Evolutionary conservation across 352 stramenopile genomes (phyloP), one percentile per base, ranked within the genome.

Genomic region (Stramenopiles sp.): DNA sequence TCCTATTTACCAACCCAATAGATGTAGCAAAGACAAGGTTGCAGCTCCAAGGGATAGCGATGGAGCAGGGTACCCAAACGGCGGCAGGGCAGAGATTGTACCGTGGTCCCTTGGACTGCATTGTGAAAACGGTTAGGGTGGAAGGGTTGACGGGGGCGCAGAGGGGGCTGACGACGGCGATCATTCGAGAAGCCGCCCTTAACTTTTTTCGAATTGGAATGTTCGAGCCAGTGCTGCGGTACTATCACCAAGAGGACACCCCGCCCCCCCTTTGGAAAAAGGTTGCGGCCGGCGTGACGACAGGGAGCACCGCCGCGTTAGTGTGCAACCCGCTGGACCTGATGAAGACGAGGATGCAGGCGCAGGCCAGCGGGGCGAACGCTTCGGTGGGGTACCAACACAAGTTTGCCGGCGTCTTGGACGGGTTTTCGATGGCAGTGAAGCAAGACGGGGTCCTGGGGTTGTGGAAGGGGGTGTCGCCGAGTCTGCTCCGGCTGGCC

Each of bases 11-110:
- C 6, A 33, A 31, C 2, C 53, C 53, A 6, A 33, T 71, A 2
- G 53, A 71, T 6, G 53, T 71, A 35, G 53, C 35, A 6, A 71
- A 71, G 35, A 71, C 53, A 71, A 71, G 53, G 35, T 6, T 71
- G 6, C 31, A 35, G 1, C 33, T 35, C 12, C 33, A 35, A 33
- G 35, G 35, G 35, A 71, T 35, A 71, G 31, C 4, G 35, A 18
- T 25, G 25, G 43, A 25, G 43, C 53, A 71, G 35, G 31, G 35
- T 31, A 71, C 6, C 4, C 33, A 71, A 6, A 6, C 6, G 2
- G 1, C 33, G 6, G 35, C 35, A 6, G 12, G 2, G 1, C 53
- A 71, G 6, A 6, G 35, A 4, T 35, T 6, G 4, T 71, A 71
- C 35, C 33, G 35, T 6, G 53, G 53, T 33, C 53, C 53, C 33